These are phyloP conservation scores for Bifiguratus adelaidae DNA, from an alignment of 192 early-diverging fungal species.

Conservation along the genomic window DNA sequence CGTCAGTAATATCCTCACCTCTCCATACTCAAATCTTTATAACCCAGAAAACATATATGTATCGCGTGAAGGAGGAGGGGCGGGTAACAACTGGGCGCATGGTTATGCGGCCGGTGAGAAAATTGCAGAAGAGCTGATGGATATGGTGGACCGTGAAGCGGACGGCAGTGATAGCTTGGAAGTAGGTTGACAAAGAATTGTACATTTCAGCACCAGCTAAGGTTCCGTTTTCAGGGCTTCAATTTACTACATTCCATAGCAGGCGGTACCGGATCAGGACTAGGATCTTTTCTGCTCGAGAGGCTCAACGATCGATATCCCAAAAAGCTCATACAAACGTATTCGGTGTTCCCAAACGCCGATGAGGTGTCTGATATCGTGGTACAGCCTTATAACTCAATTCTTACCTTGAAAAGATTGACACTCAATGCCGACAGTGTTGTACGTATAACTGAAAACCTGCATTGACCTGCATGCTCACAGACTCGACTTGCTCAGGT, in stretches of 20 bases:
- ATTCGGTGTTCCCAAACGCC: slow-evolving; percentile 96
- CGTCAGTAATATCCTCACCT: slow-evolving; percentile 81
- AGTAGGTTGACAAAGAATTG: slow-evolving; percentile 17
- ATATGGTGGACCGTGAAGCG: slow-evolving; percentile 96
- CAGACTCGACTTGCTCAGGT: slow-evolving; percentile 42
- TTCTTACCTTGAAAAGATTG: slow-evolving; percentile 85
- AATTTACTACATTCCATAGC: slow-evolving; percentile 96
- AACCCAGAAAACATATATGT: slow-evolving; percentile 96
- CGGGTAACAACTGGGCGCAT: slow-evolving; percentile 94
- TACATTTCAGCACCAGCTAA: neutral
- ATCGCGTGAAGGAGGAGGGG: slow-evolving; percentile 90
- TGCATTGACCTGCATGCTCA: too few relatives aligned
- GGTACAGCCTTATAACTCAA: slow-evolving; percentile 96
- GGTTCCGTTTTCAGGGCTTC: slow-evolving; percentile 53
- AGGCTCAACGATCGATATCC: slow-evolving; percentile 90
- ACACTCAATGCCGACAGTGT: slow-evolving; percentile 93
- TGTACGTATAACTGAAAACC: too few relatives aligned
- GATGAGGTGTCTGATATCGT: slow-evolving; percentile 91
- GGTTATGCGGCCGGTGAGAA: slow-evolving; percentile 84
- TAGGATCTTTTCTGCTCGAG: slow-evolving; percentile 90
- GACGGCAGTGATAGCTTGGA: slow-evolving; percentile 92
- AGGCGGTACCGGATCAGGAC: slow-evolving; percentile 94
- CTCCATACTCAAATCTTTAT: slow-evolving; percentile 85
- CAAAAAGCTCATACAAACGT: slow-evolving; percentile 96
- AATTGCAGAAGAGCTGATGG: slow-evolving; percentile 84